A percentile compares a stretch with the other conserved stretches of the same genome.
phyloP scores from a whole-genome alignment of 148 eudicot species.

The Polygonum aviculare region DNA sequence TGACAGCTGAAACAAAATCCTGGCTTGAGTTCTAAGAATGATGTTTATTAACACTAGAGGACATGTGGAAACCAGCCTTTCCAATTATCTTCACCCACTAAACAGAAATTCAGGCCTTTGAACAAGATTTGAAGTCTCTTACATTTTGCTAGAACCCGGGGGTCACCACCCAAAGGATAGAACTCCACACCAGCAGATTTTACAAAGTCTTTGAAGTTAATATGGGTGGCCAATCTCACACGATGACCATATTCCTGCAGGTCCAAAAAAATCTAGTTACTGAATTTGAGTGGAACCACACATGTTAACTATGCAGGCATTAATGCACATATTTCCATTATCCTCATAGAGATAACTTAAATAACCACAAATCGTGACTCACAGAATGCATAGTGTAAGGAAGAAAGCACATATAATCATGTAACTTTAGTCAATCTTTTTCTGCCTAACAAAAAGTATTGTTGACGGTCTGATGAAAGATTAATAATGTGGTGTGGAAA shows the following conservation, averaged over 20 bases:
- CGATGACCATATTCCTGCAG: conserved; percentile 87
- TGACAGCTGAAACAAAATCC: too few relatives aligned
- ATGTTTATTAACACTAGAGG: too few relatives aligned
- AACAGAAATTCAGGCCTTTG: background rate
- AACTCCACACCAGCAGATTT: conserved; percentile 86
- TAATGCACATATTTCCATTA: background rate
- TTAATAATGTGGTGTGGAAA: background rate
- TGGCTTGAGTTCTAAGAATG: too few relatives aligned
- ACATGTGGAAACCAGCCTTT: background rate
- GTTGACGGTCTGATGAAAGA: background rate
- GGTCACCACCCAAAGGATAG: conserved; percentile 94
- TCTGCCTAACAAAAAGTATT: background rate
- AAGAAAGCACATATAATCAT: background rate
- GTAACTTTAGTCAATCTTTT: background rate
- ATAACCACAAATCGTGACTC: background rate
- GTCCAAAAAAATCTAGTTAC: conserved; percentile 10
- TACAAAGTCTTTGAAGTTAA: conserved; percentile 60
- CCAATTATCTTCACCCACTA: background rate
- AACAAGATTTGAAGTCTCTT: conserved; percentile 18
- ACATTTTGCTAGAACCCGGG: conserved; percentile 84
- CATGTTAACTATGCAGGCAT: background rate
- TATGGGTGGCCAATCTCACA: conserved; percentile 92
- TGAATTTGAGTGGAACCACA: background rate
- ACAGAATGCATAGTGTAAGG: background rate
- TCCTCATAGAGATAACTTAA: background rate